Evolutionary conservation across 2,329 filamentous ascomycete species (phyloP), one percentile per base, ranked within the genome.

Genomic region (Atkinsonella texensis): DNA sequence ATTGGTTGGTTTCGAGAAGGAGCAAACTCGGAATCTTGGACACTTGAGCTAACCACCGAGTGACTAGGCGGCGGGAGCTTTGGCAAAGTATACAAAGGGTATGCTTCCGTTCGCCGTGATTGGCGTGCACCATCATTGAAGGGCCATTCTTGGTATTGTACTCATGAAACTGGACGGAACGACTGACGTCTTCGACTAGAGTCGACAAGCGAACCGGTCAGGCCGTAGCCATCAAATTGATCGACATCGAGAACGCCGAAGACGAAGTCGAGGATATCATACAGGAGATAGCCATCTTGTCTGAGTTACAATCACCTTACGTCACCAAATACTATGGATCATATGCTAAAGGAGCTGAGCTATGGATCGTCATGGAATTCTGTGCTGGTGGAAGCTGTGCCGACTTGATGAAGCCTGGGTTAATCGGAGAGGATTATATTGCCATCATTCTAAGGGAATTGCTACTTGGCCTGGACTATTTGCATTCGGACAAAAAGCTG

Each of bases 361-460:
- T 98, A 62, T 98, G 93, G 93, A 98, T 98, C 60, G 89, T 97
- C 67, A 98, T 98, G 93, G 93, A 98, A 69, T 98, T 93, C 63
- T 98, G 93, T 69, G 90, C 91, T 1, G 93, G 93, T 20, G 93
- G 93, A 4, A 97, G 91, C 70, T 97, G 93, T 64, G 89, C 88
- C 46, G 93, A 97, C 65, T 73, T 98, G 55, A 87, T 98, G 84
- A 95, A 95, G 71, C 89, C 93, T 0, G 93, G 93, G 23, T 71
- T 84, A 41, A 91, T 98, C 55, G 81, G 84, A 18, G 93, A 98
- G 70, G 89, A 95, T 59, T 96, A 97, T 67, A 97, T 98, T 62
- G 89, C 89, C 61, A 96, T 98, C 60, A 95, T 98, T 55, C 75
- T 96, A 51, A 80, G 88, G 54, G 93, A 98, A 71, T 71, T 98